Conservation (phyloP, 176 grass and related monocot species). For the Zea luxurians region DNA sequence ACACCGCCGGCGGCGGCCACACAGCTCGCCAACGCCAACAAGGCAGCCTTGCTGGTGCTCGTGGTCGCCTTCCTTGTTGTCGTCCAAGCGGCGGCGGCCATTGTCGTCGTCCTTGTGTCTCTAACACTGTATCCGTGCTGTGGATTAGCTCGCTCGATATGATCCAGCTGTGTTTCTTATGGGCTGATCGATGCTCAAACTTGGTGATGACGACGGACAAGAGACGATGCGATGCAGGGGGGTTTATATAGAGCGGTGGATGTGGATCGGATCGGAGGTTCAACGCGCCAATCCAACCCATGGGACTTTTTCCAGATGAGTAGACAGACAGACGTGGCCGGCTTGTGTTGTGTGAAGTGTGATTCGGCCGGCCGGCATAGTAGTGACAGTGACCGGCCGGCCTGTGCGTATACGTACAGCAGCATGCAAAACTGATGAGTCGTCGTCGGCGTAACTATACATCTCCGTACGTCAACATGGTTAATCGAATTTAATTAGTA, state of each 20-base stretch:
- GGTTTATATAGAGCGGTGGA: neutral
- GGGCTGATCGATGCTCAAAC: neutral
- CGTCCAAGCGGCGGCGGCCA: neutral
- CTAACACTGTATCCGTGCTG: neutral
- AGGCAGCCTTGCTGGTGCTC: neutral
- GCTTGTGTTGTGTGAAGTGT: neutral
- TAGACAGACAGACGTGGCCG: neutral
- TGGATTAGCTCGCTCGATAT: neutral
- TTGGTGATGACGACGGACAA: neutral
- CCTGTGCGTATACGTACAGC: neutral
- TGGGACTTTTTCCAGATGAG: neutral
- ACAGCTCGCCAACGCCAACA: neutral
- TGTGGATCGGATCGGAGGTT: neutral
- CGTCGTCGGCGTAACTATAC: too few species aligned
- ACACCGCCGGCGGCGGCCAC: neutral
- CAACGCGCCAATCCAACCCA: neutral
- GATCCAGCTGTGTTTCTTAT: neutral
- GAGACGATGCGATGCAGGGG: neutral
- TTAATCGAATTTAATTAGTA: too few species aligned
- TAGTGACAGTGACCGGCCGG: neutral
- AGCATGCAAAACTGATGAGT: neutral
- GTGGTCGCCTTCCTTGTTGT: neutral
- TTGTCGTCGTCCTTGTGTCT: neutral
- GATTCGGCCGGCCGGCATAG: too few species aligned
- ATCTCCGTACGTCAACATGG: too few species aligned